phyloP scores from a whole-genome alignment of 2,329 filamentous ascomycete genomes.

The Coleophoma crateriformis region DNA sequence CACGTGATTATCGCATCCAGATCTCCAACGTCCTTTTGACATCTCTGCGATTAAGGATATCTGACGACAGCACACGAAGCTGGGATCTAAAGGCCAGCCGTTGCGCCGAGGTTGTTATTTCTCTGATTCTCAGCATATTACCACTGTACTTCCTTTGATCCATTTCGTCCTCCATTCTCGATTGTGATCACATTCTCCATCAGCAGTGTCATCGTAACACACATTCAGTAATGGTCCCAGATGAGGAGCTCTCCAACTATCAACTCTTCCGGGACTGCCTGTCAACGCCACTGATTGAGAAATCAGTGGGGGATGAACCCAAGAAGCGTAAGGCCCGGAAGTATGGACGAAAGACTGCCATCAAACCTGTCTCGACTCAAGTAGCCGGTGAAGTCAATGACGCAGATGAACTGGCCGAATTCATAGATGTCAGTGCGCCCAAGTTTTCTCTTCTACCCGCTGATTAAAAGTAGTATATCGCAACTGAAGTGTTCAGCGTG shows the following conservation, averaged over 20 bases:
- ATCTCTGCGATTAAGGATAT: no score
- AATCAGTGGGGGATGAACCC: slow-evolving; percentile 37
- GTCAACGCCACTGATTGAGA: slow-evolving; percentile 62
- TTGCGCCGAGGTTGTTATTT: no score
- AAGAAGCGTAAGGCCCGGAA: slow-evolving; percentile 38
- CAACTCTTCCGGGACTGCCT: slow-evolving; percentile 70
- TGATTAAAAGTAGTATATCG: slow-evolving; percentile 53
- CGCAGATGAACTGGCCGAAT: slow-evolving; percentile 67
- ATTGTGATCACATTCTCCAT: background rate
- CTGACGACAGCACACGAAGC: no score
- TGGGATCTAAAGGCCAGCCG: no score
- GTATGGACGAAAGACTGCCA: slow-evolving; percentile 14
- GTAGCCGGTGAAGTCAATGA: slow-evolving; percentile 12
- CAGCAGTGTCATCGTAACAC: background rate
- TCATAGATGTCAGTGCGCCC: slow-evolving; percentile 40
- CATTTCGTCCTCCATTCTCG: no score
- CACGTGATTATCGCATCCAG: no score
- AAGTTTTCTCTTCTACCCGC: background rate
- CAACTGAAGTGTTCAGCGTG: slow-evolving; percentile 59
- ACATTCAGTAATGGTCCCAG: background rate
- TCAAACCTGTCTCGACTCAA: slow-evolving; percentile 10
- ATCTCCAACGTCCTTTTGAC: no score
- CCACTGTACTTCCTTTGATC: no score
- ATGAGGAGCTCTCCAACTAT: slow-evolving; percentile 46
- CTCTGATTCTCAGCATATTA: no score